Percentiles rank a stretch among this genome's conserved stretches.
phyloP scores from a whole-genome alignment of 2,329 filamentous ascomycete genomes.

The Sporothrix humicola region DNA sequence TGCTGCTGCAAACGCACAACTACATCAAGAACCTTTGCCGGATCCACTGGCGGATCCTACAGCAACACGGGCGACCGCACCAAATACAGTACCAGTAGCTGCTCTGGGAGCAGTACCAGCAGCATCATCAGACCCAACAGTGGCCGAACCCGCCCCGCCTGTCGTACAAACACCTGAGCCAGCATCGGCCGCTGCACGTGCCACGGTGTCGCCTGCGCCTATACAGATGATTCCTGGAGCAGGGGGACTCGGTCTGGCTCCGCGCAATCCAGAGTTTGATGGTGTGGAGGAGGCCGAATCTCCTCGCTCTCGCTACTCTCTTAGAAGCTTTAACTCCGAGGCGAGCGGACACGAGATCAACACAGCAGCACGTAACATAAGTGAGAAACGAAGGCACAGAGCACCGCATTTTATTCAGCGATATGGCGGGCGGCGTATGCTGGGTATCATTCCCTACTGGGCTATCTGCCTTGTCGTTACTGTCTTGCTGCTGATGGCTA shows the following conservation, averaged over 20 bases:
- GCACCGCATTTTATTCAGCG: slow-evolving; percentile 59
- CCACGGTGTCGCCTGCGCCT: neutral
- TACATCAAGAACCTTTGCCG: slow-evolving; percentile 25
- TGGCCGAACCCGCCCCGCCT: slow-evolving; percentile 21
- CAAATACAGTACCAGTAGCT: slow-evolving; percentile 24
- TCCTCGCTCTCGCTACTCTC: slow-evolving; percentile 57
- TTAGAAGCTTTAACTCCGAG: slow-evolving; percentile 58
- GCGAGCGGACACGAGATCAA: slow-evolving; percentile 62
- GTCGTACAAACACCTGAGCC: neutral
- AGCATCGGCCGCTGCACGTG: neutral
- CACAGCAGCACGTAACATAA: slow-evolving; percentile 51
- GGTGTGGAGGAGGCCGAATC: slow-evolving; percentile 61
- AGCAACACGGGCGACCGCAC: neutral
- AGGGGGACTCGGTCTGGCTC: slow-evolving; percentile 65
- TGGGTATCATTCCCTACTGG: slow-evolving; percentile 67
- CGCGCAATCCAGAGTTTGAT: slow-evolving; percentile 66
- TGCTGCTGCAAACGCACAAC: slow-evolving; percentile 41
- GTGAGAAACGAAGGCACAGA: slow-evolving; percentile 56
- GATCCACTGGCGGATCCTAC: neutral
- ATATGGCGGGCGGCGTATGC: slow-evolving; percentile 60
- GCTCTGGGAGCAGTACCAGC: slow-evolving; percentile 24
- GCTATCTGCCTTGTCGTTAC: slow-evolving; percentile 58
- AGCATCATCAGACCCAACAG: neutral
- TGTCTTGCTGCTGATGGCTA: slow-evolving; percentile 58
- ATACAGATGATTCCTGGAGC: slow-evolving; percentile 56